These are phyloP conservation scores for Boletus subcaerulescens DNA, from an alignment of 768 basidiomycete genomes.

Conservation along the genomic window DNA sequence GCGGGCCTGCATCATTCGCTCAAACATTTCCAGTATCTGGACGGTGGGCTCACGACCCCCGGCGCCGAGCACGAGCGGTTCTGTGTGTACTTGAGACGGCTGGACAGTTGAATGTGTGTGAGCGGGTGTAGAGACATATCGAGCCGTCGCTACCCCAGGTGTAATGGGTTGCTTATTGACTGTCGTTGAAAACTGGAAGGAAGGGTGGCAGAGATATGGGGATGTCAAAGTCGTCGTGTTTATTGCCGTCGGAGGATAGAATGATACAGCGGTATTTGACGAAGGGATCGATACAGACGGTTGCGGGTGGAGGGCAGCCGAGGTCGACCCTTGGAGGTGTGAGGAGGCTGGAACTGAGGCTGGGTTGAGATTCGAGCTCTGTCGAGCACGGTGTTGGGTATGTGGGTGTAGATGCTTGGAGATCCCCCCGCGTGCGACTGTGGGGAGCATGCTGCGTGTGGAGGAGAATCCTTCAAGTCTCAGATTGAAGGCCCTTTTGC, in stretches of 20 bases:
- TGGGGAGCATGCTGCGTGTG: constrained; percentile 18
- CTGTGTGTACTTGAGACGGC: constrained; percentile 14
- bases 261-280: constrained; percentile 20
- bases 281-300: constrained; percentile 13
- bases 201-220: constrained; percentile 30
- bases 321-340: constrained; percentile 14
- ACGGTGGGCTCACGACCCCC: constrained; percentile 40
- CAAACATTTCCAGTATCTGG: constrained; percentile 63
- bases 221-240: constrained; percentile 32
- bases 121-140: constrained; percentile 10
- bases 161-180: constrained; percentile 11
- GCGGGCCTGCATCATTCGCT: constrained; percentile 67
- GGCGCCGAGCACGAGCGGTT: constrained; percentile 29
- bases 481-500: constrained; percentile 59
- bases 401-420: constrained; percentile 25
- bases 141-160: constrained; percentile 7
- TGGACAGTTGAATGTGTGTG: constrained; percentile 10
- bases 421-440: constrained; percentile 23
- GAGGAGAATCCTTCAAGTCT: constrained; percentile 43
- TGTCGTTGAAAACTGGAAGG: constrained; percentile 24
- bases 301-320: constrained; percentile 16
- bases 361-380: constrained; percentile 30
- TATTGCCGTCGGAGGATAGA: constrained; percentile 30
- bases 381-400: constrained; percentile 28
- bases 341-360: constrained; percentile 23